Percentiles rank a stretch among this genome's conserved stretches.
phyloP scores from a whole-genome alignment of 2,329 filamentous ascomycete genomes.

The Fusarium albosuccineum region DNA sequence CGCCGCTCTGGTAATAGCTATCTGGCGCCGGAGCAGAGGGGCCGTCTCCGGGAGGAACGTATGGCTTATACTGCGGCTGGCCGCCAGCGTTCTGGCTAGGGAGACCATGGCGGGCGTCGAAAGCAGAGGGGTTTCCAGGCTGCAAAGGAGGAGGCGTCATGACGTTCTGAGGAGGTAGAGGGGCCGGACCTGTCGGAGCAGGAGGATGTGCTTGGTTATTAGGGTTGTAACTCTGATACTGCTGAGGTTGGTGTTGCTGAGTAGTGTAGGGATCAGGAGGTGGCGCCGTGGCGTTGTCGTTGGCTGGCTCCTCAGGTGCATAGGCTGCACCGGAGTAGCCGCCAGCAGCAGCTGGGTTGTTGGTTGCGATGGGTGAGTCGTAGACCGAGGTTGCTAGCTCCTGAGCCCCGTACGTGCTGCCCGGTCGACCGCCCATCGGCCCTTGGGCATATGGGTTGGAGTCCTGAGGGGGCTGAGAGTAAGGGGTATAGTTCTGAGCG shows the following conservation, averaged over 20 bases:
- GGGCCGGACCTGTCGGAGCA: constrained; percentile 54
- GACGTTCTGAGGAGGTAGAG: constrained; percentile 46
- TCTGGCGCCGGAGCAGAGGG: constrained; percentile 65
- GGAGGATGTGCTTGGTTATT: constrained; percentile 56
- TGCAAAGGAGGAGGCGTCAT: constrained; percentile 61
- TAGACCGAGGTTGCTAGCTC: constrained; percentile 84
- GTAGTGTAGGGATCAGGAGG: constrained; percentile 46
- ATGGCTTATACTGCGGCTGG: constrained; percentile 71
- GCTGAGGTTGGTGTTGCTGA: constrained; percentile 52
- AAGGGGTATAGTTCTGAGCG: constrained; percentile 59
- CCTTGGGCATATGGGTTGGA: constrained; percentile 59
- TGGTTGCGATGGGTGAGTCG: constrained; percentile 75
- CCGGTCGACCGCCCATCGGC: constrained; percentile 65
- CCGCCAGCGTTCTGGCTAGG: constrained; percentile 59
- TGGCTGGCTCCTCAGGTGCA: constrained; percentile 59
- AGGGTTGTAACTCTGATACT: constrained; percentile 60
- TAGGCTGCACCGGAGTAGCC: constrained; percentile 61
- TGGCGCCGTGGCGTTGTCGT: constrained; percentile 47
- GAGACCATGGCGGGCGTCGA: constrained; percentile 64
- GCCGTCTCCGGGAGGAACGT: constrained; percentile 63
- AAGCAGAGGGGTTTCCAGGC: constrained; percentile 58
- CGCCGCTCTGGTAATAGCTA: constrained; percentile 68
- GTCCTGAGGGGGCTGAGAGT: constrained; percentile 54
- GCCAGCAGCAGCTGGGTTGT: constrained; percentile 57
- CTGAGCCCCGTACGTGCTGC: constrained; percentile 79